Base-by-base conservation (phyloP, 2,329 filamentous ascomycete genomes). In the Verticillium longisporum region DNA sequence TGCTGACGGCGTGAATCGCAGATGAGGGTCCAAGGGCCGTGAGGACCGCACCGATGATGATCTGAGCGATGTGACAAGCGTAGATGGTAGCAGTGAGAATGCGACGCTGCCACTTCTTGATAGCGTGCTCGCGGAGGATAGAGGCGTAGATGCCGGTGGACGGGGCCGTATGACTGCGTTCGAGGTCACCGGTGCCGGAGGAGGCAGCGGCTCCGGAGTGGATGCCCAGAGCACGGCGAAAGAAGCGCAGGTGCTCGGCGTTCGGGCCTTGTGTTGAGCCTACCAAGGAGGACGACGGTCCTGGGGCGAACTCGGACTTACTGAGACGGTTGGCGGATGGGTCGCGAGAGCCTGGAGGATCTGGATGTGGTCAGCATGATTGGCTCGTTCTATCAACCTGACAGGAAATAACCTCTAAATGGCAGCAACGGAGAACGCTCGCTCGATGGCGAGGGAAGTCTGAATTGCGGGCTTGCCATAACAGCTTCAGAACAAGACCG, bases 1-100 rank as follows among this genome's bases (percentile, higher is more conserved):
- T 83, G 14, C 68, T 56, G 21, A 78, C 75, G 18, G 82, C 70
- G 64, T 87, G 79, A 15, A 80, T 73, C 2, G 81, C 75, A 15
- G 80, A 75, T 0, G 69, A 68, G 0, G 80, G 73, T 0, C 80
- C 80, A 9, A 83, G 70, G 0, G 77, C 74, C 1, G 80, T 81
- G 13, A 83, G 70, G 0, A 72, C 72, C 0, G 80, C 80, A 3
- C 78, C 80, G 56, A 81, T 73, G 45, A 82, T 67, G 54, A 83
- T 75, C 63, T 83, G 79, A 1, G 71, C 65, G 45, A 80, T 71
- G 63, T 82, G 76, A 41, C 74, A 73, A 1, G 70, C 21, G 66
- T 81, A 80, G 45, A 82, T 70, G 10, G 80, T 56, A 0, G 67
- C 60, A 41, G 72, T 73, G 10, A 79, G 66, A 1, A 73, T 13